Evolutionary conservation across 2,329 filamentous ascomycete species (phyloP).

Genomic region (Colletotrichum zoysiae): DNA sequence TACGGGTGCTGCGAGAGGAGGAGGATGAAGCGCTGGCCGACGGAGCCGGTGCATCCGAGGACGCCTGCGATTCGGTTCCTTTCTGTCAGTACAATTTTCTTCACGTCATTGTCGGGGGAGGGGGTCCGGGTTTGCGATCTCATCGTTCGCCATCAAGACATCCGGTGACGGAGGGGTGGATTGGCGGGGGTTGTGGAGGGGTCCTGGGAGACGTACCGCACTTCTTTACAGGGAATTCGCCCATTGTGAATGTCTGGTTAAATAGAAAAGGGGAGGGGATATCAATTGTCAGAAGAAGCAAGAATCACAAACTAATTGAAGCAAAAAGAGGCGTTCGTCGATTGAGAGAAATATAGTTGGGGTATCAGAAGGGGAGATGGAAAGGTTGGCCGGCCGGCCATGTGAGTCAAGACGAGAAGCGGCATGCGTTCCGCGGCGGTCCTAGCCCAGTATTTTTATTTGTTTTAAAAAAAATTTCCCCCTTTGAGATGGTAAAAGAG

Average conservation of each 20-base stretch:
- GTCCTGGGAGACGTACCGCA: conserved; percentile 60
- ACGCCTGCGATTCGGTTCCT: conserved; percentile 65
- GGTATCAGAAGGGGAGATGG: conserved; percentile 12
- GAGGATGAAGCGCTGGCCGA: conserved; percentile 95
- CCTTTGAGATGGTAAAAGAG: background rate
- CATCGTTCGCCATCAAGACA: conserved; percentile 1
- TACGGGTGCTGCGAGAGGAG: conserved; percentile 89
- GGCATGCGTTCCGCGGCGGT: conserved; percentile 29
- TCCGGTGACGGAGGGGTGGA: conserved; percentile 27
- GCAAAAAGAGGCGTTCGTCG: background rate
- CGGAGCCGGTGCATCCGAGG: conserved; percentile 91
- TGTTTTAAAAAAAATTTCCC: background rate
- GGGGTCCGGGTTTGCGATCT: conserved; percentile 1
- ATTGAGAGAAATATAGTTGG: conserved; percentile 4
- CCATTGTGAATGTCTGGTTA: conserved; percentile 32
- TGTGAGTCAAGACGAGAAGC: conserved; percentile 40
- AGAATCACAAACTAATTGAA: background rate
- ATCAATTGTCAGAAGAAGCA: conserved; percentile 17
- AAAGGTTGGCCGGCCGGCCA: conserved; percentile 15
- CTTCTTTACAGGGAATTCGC: conserved; percentile 68
- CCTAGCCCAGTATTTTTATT: conserved; percentile 30
- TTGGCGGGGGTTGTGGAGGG: conserved; percentile 41
- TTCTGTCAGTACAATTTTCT: conserved; percentile 5
- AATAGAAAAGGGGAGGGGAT: conserved; percentile 6
- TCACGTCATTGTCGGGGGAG: conserved; percentile 22